Conservation (phyloP, 192 early-diverging fungal species). For the Coemansia sp. region DNA sequence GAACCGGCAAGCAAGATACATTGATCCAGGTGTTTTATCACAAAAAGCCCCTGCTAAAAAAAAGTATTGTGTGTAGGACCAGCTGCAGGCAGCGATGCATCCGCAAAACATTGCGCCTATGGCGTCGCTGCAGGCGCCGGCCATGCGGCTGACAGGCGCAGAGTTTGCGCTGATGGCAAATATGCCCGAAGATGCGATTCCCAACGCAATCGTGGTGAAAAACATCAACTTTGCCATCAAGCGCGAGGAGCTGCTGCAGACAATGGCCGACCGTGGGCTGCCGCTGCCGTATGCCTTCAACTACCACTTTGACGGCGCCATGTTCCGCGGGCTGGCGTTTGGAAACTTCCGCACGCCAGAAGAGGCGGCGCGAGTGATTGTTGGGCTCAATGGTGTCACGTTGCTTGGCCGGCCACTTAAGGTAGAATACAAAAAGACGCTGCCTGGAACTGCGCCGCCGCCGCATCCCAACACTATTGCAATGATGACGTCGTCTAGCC, state of each 20-base stretch:
- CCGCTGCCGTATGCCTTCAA: constrained; percentile 79
- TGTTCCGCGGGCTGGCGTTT: constrained; percentile 79
- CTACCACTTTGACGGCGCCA: constrained; percentile 77
- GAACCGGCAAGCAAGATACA: too few relatives aligned
- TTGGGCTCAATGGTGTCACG: constrained; percentile 68
- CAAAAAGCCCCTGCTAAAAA: not conserved
- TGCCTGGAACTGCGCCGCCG: constrained; percentile 60
- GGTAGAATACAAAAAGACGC: constrained; percentile 77
- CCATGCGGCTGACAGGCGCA: constrained; percentile 41
- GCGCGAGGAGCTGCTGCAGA: constrained; percentile 69
- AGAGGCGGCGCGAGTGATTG: constrained; percentile 68
- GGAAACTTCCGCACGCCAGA: constrained; percentile 76
- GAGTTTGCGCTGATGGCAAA: constrained; percentile 54
- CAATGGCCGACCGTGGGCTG: constrained; percentile 65
- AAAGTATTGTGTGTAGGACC: constrained; percentile 37
- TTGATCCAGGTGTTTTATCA: too few relatives aligned
- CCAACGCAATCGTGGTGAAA: constrained; percentile 78
- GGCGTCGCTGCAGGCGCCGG: constrained; percentile 41
- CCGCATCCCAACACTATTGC: constrained; percentile 58
- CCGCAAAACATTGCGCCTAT: constrained; percentile 43
- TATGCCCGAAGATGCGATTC: constrained; percentile 60
- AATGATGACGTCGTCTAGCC: constrained; percentile 44
- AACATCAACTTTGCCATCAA: constrained; percentile 80
- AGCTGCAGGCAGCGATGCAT: constrained; percentile 51
- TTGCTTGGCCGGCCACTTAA: constrained; percentile 70